Base-by-base conservation (phyloP, 805 yeast genomes). In the Saccharomyces jurei region DNA sequence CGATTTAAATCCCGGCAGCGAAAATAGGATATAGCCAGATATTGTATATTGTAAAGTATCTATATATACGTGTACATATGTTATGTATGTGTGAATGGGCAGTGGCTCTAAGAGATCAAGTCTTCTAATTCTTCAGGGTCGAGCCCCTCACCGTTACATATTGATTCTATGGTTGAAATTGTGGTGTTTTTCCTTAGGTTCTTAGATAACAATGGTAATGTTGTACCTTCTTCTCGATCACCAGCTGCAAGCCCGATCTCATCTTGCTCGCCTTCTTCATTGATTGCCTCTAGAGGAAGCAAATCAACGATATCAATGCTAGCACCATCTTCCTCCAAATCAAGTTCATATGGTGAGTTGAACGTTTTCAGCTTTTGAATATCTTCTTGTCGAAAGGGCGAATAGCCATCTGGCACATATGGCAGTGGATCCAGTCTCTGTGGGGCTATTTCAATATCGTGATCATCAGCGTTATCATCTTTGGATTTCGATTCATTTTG, bases 361-460 rank as follows among this genome's bases (percentile, higher is more conserved):
- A 59, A 53, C 28, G 64, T 54, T 32, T 62, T 57, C 59, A 70
- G 53, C 57, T 64, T 59, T 29, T 51, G 55, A 54, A 69, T 21
- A 62, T 73, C 71, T 53, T 66, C 66, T 3, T 65, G 60, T 10
- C 69, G 62, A 30, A 78, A 68, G 1, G 77, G 75, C n/a, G 74
- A 74, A 57, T 74, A 68, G 46, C 75, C 76, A 57, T 70, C 60
- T 27, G 86, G 85, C 5, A 71, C 63, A 56, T 77, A 75, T 2
- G 76, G 74, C 26, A 74, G 57, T 25, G 73, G 77, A 2, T 68
- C 68, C 29, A 66, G 68, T 36, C 62, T 64, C 25, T 66, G 64
- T 5, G 86, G 79, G 25, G 75, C 76, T 46, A 66, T 63, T 57
- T 83, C 87, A n/a, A 82, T 70, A 51, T 77, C 80, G 46, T 69